Conservation (phyloP, 1,139 yeast species). For the Saccharomyces hybrid region DNA sequence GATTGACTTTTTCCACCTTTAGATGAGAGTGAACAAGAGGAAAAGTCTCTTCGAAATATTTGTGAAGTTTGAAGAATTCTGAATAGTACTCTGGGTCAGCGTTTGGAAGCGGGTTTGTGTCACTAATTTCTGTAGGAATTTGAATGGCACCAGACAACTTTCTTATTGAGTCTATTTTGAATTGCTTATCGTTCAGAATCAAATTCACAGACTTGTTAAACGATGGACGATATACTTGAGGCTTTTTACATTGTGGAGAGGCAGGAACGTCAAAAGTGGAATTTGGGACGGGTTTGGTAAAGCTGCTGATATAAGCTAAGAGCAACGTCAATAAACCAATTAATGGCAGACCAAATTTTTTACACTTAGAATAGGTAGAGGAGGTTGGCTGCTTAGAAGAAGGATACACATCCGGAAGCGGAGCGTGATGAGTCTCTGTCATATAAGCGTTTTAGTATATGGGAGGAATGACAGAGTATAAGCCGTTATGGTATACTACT, state of each 20-base stretch:
- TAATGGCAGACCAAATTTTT: not conserved
- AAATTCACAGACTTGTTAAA: constrained; percentile 9
- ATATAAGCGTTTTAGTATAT: not conserved
- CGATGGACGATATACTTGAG: not conserved
- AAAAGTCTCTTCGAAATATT: constrained; percentile 47
- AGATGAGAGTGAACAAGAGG: constrained; percentile 48
- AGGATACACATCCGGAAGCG: not conserved
- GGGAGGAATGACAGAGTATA: not conserved
- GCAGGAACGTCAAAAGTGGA: not conserved
- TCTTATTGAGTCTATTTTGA: constrained; percentile 36
- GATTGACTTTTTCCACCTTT: constrained; percentile 50
- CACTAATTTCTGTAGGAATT: constrained; percentile 57
- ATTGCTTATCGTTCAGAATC: constrained; percentile 35
- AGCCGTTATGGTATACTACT: not conserved
- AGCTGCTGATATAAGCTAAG: not conserved
- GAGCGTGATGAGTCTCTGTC: not conserved
- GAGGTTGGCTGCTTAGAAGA: not conserved
- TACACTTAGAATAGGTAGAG: not conserved
- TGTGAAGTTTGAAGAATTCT: constrained; percentile 39
- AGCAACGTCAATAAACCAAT: not conserved
- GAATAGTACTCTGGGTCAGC: constrained; percentile 29
- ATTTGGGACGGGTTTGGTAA: not conserved
- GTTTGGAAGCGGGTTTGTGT: constrained; percentile 40
- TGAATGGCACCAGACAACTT: constrained; percentile 49
- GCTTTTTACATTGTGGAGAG: not conserved